Evolutionary conservation across 495 filamentous ascomycete species (phyloP).

Genomic region (Rhizodiscina lignyota): DNA sequence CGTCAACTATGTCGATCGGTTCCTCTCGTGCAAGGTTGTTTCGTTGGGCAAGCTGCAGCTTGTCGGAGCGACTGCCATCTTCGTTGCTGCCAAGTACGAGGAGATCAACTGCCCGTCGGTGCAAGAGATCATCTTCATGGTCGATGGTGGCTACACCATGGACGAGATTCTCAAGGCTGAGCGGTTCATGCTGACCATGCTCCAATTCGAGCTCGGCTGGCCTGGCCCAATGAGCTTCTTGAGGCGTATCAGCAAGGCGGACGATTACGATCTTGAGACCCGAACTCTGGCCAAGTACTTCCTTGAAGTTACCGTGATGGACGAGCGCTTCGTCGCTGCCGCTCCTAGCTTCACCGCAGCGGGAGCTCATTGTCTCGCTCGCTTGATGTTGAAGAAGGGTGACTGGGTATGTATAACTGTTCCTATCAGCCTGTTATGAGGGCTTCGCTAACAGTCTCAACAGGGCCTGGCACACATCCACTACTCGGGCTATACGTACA

Average conservation of each 20-base stretch:
- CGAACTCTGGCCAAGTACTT: constrained; percentile 97
- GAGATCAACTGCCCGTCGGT: constrained; percentile 95
- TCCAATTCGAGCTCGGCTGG: constrained; percentile 89
- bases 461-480: constrained; percentile 70
- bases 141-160: constrained; percentile 70
- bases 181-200: constrained; percentile 91
- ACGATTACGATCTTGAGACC: constrained; percentile 93
- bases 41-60: constrained; percentile 90
- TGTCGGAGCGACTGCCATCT: constrained; percentile 89
- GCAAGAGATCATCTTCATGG: constrained; percentile 95
- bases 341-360: constrained; percentile 82
- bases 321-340: constrained; percentile 86
- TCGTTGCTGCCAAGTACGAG: constrained; percentile 94
- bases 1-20: constrained; percentile 93
- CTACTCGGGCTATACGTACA: constrained; percentile 82
- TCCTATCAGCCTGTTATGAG: neutral
- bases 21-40: constrained; percentile 85
- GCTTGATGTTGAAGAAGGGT: constrained; percentile 75
- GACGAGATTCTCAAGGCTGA: constrained; percentile 97
- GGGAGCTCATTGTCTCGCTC: constrained; percentile 84
- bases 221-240: constrained; percentile 98
- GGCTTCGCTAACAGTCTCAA: constrained; percentile 11
- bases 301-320: constrained; percentile 91
- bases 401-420: constrained; percentile 90
- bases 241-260: constrained; percentile 90